Evolutionary conservation across 805 yeast genomes (phyloP).

Genomic region (Pichia manshurica): DNA sequence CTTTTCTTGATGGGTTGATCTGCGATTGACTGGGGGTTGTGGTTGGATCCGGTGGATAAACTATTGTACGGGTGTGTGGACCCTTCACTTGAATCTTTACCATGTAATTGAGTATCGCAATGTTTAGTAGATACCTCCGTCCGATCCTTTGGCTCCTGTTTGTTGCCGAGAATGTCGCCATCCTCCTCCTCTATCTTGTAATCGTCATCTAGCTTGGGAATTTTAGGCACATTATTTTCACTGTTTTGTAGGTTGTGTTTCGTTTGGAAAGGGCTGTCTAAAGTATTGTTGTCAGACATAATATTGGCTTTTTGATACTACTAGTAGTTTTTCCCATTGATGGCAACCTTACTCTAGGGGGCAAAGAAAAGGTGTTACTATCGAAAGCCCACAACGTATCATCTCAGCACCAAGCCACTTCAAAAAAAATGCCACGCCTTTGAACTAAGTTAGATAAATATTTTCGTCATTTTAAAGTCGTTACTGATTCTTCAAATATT

Average conservation of each 20-base stretch:
- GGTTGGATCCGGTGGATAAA: not conserved
- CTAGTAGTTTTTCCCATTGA: too few relatives aligned
- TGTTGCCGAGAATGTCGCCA: not conserved
- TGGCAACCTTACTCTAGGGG: too few relatives aligned
- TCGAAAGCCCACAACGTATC: too few relatives aligned
- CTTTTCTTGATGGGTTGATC: constrained; percentile 11
- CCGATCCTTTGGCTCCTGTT: not conserved
- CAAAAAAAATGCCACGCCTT: too few relatives aligned
- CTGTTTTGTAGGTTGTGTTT: constrained; percentile 2
- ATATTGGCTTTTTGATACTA: too few relatives aligned
- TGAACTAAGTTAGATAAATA: too few relatives aligned
- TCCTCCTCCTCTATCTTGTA: not conserved
- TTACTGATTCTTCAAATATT: too few relatives aligned
- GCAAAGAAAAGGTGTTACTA: too few relatives aligned
- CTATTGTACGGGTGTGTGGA: not conserved
- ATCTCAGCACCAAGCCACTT: too few relatives aligned
- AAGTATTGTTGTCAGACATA: not conserved
- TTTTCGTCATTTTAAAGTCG: too few relatives aligned
- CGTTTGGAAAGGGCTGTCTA: not conserved
- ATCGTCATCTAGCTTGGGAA: not conserved
- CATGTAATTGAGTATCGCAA: not conserved
- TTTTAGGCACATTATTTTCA: not conserved
- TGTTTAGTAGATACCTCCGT: not conserved
- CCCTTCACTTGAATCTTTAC: not conserved
- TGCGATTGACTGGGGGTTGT: not conserved